A percentile compares a stretch with the other conserved stretches of the same genome.
Conservation (phyloP, 73 alveolate genomes). For the Tetrahymena malaccensis region DNA sequence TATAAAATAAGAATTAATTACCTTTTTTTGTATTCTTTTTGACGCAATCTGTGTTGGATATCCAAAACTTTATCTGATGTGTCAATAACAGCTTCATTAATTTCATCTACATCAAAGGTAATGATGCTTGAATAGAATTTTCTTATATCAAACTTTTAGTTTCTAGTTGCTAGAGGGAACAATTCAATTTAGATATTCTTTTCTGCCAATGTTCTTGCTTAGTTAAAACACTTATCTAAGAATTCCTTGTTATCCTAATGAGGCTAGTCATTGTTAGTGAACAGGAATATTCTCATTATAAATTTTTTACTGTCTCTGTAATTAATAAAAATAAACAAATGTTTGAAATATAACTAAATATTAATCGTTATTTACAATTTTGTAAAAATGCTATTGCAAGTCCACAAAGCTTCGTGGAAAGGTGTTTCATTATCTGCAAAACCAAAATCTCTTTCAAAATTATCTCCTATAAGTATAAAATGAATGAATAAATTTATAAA, state of each 20-base stretch:
- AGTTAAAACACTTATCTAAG: conserved; percentile 63
- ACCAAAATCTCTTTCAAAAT: conserved; percentile 45
- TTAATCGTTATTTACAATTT: conserved; percentile 3
- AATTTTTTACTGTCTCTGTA: conserved; percentile 62
- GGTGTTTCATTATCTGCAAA: conserved; percentile 43
- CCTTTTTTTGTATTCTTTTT: conserved; percentile 46
- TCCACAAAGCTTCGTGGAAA: conserved; percentile 86
- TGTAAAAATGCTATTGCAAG: conserved; percentile 81
- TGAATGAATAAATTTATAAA: not conserved
- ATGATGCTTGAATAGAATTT: conserved; percentile 81
- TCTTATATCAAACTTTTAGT: conserved; percentile 72
- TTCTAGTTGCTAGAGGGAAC: conserved; percentile 79
- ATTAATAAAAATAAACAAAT: not conserved
- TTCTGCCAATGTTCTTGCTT: conserved; percentile 80
- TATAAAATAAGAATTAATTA: not conserved
- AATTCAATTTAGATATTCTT: conserved; percentile 87
- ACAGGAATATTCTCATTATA: conserved; percentile 86
- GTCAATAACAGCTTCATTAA: conserved; percentile 23
- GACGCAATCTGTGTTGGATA: conserved; percentile 49
- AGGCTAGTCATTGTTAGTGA: conserved; percentile 96
- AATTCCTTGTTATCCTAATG: conserved; percentile 40
- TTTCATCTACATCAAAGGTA: conserved; percentile 82
- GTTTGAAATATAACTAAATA: not conserved
- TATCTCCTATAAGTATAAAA: conserved; percentile 9
- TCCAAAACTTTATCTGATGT: conserved; percentile 31